Evolutionary conservation across 768 basidiomycete genomes (phyloP).

Genomic region (Cantharellus anzutake): DNA sequence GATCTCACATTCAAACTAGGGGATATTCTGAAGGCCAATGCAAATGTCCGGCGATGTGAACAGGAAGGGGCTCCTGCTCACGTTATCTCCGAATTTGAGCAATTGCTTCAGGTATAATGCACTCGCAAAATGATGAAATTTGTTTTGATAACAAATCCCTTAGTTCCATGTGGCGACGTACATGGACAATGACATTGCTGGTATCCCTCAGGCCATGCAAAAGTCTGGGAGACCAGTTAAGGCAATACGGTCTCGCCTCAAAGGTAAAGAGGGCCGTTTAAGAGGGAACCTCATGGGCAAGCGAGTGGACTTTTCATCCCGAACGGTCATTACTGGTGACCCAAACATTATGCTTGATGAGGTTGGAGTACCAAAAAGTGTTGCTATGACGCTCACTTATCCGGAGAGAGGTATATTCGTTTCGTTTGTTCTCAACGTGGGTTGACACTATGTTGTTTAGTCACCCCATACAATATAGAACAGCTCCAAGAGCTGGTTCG

Average conservation of each 20-base stretch:
- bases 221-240: slow-evolving; percentile 97
- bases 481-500: slow-evolving; percentile 89
- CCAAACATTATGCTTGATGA: slow-evolving; percentile 92
- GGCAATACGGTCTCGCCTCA: slow-evolving; percentile 91
- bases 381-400: slow-evolving; percentile 95
- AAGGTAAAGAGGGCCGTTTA: slow-evolving; percentile 96
- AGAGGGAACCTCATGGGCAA: slow-evolving; percentile 99
- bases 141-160: background rate
- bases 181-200: slow-evolving; percentile 99
- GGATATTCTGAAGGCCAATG: slow-evolving; percentile 90
- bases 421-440: background rate
- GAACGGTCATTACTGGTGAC: slow-evolving; percentile 98
- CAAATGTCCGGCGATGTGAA: slow-evolving; percentile 78
- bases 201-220: slow-evolving; percentile 90
- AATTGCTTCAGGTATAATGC: slow-evolving; percentile 64
- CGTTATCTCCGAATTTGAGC: slow-evolving; percentile 90
- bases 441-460: slow-evolving; percentile 21
- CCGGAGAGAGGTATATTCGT: slow-evolving; percentile 69
- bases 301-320: slow-evolving; percentile 97
- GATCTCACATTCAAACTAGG: slow-evolving; percentile 97
- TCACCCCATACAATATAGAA: slow-evolving; percentile 91
- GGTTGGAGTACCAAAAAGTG: slow-evolving; percentile 87
- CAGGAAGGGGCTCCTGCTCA: slow-evolving; percentile 95
- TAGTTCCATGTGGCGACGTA: slow-evolving; percentile 98
- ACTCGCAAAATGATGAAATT: background rate